Percentiles rank a stretch among this genome's conserved stretches.
These are phyloP conservation scores for Geotrichum histeridarum DNA, from an alignment of 1,139 yeast genomes.

Conservation along the genomic window DNA sequence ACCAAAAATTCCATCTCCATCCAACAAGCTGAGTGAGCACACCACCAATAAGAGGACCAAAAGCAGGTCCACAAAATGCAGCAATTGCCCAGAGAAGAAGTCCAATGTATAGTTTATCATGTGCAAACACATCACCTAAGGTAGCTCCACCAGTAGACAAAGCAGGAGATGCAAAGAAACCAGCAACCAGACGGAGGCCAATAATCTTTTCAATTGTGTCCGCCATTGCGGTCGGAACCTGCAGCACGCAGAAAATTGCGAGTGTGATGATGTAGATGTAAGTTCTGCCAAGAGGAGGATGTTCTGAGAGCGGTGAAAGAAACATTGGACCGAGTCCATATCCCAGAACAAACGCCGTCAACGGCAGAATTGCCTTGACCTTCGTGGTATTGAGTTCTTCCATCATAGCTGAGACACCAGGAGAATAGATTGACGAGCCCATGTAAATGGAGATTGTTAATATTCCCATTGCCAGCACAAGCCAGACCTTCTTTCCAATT, in stretches of 20 bases:
- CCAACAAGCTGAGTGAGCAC: conserved; percentile 34
- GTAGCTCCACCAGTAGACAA: conserved; percentile 86
- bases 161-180: conserved; percentile 78
- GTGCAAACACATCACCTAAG: conserved; percentile 50
- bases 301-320: conserved; percentile 53
- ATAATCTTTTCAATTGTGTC: conserved; percentile 46
- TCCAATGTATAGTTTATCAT: conserved; percentile 35
- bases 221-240: conserved; percentile 47
- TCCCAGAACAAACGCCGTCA: conserved; percentile 56
- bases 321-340: conserved; percentile 55
- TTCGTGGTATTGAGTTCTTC: conserved; percentile 43
- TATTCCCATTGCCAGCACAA: conserved; percentile 42
- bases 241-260: conserved; percentile 52
- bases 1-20: conserved; percentile 45
- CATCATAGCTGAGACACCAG: conserved; percentile 46
- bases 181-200: conserved; percentile 72
- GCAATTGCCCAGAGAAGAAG: conserved; percentile 49
- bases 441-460: conserved; percentile 53
- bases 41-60: conserved; percentile 71
- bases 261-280: conserved; percentile 50
- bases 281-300: conserved; percentile 50
- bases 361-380: conserved; percentile 45
- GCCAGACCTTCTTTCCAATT: conserved; percentile 37
- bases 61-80: conserved; percentile 56
- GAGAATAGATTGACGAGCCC: conserved; percentile 59